Evolutionary conservation across 345 rosid species (phyloP).

Genomic region (Euphorbia tirucalli): DNA sequence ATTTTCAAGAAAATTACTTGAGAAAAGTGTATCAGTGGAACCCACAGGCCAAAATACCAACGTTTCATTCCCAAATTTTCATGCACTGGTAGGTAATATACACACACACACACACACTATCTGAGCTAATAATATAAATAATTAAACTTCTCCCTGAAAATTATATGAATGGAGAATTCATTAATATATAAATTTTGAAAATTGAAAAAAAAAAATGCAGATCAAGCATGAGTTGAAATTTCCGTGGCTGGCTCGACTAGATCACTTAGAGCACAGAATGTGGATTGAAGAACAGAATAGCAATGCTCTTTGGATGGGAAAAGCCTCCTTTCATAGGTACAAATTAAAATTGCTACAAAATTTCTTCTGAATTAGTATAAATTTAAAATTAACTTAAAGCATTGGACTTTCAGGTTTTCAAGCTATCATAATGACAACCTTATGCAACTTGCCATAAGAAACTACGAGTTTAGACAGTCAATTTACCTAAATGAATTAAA

Average conservation of each 20-base stretch:
- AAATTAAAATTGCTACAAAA: no score
- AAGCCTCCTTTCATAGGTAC: conserved; percentile 52
- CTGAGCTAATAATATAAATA: no score
- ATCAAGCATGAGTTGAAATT: conserved; percentile 42
- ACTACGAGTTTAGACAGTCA: conserved; percentile 43
- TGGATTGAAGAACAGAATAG: conserved; percentile 54
- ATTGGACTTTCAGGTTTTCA: conserved; percentile 36
- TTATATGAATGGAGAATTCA: no score
- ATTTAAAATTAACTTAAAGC: background rate
- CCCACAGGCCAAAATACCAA: background rate
- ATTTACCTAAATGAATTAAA: conserved; percentile 44
- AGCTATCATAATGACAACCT: conserved; percentile 25
- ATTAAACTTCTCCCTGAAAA: no score
- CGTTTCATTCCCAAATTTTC: conserved; percentile 8
- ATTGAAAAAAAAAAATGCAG: conserved; percentile 23
- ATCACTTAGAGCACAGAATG: conserved; percentile 57
- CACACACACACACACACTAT: no score
- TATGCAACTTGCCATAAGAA: conserved; percentile 39
- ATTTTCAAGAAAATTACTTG: conserved; percentile 39
- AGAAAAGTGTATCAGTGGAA: no score
- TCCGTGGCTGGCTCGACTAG: conserved; percentile 60
- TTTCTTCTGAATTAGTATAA: background rate
- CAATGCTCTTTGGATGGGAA: conserved; percentile 44
- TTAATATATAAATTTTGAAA: no score
- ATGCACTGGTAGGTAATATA: conserved; percentile 32